Percentiles rank a stretch among this genome's conserved stretches.
Conservation (phyloP, 73 alveolate species). For the Tetrahymena malaccensis region DNA sequence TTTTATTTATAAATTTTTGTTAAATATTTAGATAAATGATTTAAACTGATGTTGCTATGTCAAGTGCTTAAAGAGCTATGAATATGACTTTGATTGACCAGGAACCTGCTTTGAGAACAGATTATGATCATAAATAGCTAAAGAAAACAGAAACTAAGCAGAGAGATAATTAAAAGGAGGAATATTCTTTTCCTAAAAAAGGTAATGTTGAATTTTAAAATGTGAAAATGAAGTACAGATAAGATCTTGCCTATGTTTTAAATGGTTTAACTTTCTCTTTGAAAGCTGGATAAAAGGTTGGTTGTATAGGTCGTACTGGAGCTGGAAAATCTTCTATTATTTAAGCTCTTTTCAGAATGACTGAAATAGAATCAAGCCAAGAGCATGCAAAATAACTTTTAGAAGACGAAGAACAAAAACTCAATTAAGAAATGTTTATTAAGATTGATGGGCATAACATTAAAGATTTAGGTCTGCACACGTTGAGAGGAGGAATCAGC, state of each 20-base stretch:
- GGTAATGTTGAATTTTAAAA: constrained; percentile 56
- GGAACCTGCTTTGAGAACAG: not conserved
- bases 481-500: constrained; percentile 50
- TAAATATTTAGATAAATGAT: not conserved
- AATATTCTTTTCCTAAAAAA: constrained; percentile 38
- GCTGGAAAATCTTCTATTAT: constrained; percentile 92
- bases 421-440: constrained; percentile 14
- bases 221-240: constrained; percentile 75
- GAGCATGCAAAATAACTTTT: not conserved
- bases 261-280: constrained; percentile 60
- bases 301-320: constrained; percentile 96
- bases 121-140: not conserved
- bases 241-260: constrained; percentile 58
- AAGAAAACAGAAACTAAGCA: not conserved
- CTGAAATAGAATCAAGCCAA: constrained; percentile 25
- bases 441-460: constrained; percentile 54
- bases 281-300: constrained; percentile 72
- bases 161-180: not conserved
- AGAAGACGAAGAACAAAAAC: constrained; percentile 15
- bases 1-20: not conserved
- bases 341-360: constrained; percentile 30
- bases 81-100: not conserved
- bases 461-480: constrained; percentile 47
- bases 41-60: not conserved
- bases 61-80: constrained; percentile 3